A percentile compares a stretch with the other conserved stretches of the same genome.
These are phyloP conservation scores for Sporobolomyces roseus DNA, from an alignment of 768 basidiomycete species.

Conservation along the genomic window DNA sequence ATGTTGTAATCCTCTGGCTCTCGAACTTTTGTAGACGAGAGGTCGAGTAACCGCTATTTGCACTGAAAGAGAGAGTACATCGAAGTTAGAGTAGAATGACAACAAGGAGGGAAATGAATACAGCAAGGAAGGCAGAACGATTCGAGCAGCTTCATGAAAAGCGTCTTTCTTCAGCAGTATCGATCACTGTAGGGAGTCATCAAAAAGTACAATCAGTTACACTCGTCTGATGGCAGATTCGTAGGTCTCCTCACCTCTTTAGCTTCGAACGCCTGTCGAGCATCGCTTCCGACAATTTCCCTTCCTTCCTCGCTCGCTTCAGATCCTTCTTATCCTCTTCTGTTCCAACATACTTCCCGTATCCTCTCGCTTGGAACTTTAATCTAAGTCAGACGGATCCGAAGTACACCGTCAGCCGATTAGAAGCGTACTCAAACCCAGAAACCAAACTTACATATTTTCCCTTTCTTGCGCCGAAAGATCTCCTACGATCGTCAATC, in stretches of 20 bases:
- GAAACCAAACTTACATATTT: conserved; percentile 37
- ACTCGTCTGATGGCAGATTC: background rate
- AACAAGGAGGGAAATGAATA: too few relatives aligned
- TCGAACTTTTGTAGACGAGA: too few relatives aligned
- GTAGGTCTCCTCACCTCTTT: conserved; percentile 51
- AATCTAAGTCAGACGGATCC: conserved; percentile 59
- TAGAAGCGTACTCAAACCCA: conserved; percentile 14
- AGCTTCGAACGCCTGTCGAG: conserved; percentile 75
- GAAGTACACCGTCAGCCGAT: background rate
- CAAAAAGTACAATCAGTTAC: background rate
- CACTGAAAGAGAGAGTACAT: too few relatives aligned
- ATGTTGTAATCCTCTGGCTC: too few relatives aligned
- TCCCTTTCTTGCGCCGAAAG: conserved; percentile 62
- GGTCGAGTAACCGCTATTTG: too few relatives aligned
- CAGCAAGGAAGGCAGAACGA: too few relatives aligned
- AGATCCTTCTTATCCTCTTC: conserved; percentile 71
- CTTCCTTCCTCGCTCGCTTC: conserved; percentile 57
- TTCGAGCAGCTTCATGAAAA: too few relatives aligned
- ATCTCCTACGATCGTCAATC: conserved; percentile 64
- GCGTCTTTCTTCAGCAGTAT: background rate
- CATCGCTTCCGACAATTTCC: conserved; percentile 61
- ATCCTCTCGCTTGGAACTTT: conserved; percentile 76
- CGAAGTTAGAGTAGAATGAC: too few relatives aligned
- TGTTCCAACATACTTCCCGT: conserved; percentile 63
- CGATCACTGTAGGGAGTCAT: background rate